Evolutionary conservation across 805 yeast species (phyloP).

Genomic region (Candida ficus): DNA sequence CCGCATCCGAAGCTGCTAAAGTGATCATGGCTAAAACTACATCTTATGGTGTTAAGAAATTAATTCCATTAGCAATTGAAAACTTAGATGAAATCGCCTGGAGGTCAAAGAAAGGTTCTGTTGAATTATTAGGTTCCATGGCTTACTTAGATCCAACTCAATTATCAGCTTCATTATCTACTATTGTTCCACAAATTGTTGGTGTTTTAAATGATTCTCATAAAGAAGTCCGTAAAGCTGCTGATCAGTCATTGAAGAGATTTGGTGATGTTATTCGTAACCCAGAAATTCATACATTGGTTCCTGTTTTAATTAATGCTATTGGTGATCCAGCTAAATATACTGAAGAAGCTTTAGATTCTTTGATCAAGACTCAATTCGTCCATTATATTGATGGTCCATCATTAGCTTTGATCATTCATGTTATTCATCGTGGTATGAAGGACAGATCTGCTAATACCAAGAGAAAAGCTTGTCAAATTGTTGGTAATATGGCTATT

Average conservation of each 20-base stretch:
- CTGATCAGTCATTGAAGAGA: constrained; percentile 78
- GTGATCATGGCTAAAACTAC: constrained; percentile 88
- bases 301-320: constrained; percentile 82
- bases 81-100: constrained; percentile 87
- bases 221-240: constrained; percentile 94
- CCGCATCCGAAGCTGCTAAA: constrained; percentile 83
- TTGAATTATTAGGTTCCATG: constrained; percentile 94
- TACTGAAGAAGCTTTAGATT: constrained; percentile 84
- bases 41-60: constrained; percentile 82
- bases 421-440: constrained; percentile 94
- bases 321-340: constrained; percentile 92
- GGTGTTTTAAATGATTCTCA: constrained; percentile 93
- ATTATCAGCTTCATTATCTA: constrained; percentile 80
- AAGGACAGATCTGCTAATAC: constrained; percentile 89
- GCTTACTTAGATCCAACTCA: constrained; percentile 96
- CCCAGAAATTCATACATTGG: constrained; percentile 92
- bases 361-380: constrained; percentile 83
- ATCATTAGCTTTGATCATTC: constrained; percentile 89
- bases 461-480: constrained; percentile 92
- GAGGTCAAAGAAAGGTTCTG: constrained; percentile 97
- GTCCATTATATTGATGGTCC: constrained; percentile 99
- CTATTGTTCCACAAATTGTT: constrained; percentile 93
- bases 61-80: constrained; percentile 86
- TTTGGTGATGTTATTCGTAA: constrained; percentile 97
- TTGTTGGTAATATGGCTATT: constrained; percentile 98